Evolutionary conservation across 208 protist genomes (phyloP).

Genomic region (Trypanosoma congolense): DNA sequence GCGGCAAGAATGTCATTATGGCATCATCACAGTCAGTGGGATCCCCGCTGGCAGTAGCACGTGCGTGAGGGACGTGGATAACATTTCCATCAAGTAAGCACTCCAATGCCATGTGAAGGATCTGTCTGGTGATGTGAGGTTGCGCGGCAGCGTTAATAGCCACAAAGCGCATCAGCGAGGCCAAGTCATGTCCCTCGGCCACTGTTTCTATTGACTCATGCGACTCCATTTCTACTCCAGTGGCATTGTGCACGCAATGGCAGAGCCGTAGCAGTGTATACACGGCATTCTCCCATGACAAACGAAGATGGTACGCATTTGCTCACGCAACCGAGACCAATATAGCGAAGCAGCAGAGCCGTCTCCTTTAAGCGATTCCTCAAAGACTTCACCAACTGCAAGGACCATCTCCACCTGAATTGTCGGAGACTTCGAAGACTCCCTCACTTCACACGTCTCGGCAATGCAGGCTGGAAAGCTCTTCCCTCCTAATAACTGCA

Average conservation of each 20-base stretch:
- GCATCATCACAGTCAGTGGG: neutral
- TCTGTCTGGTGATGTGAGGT: neutral
- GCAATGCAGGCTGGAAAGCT: neutral
- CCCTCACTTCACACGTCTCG: neutral
- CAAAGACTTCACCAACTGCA: constrained; percentile 4
- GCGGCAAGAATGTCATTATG: neutral
- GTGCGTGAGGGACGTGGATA: neutral
- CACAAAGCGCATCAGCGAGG: neutral
- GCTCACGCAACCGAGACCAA: constrained; percentile 11
- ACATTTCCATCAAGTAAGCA: constrained; percentile 16
- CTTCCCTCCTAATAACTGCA: constrained; percentile 6
- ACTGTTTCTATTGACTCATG: constrained; percentile 3
- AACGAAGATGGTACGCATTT: constrained; percentile 15
- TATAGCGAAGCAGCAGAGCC: neutral
- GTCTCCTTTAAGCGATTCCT: neutral
- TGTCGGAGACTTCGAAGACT: neutral
- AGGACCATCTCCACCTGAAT: constrained; percentile 14
- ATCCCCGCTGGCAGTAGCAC: neutral
- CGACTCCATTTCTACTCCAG: neutral
- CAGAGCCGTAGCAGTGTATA: constrained; percentile 20
- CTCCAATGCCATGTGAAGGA: constrained; percentile 10
- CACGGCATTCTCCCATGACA: constrained; percentile 19
- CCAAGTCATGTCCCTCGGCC: neutral
- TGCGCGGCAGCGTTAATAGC: neutral
- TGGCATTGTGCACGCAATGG: neutral